phyloP scores from a whole-genome alignment of 495 filamentous ascomycete species.

The Penicillium arizonense region DNA sequence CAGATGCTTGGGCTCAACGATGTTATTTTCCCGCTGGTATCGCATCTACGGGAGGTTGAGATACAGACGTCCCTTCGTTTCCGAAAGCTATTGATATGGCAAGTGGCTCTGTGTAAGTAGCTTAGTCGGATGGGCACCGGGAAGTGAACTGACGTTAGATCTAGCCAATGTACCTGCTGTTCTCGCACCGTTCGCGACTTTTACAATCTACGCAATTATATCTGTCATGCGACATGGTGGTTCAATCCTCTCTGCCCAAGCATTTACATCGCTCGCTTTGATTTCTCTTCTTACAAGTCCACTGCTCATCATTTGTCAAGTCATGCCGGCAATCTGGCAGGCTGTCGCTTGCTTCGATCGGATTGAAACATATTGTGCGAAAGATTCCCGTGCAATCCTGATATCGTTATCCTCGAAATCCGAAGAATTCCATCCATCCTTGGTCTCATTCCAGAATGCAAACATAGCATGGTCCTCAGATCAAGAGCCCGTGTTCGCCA shows the following conservation, averaged over 20 bases:
- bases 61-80: background rate
- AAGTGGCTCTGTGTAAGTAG: conserved; percentile 2
- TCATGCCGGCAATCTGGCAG: conserved; percentile 19
- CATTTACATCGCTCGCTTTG: conserved; percentile 37
- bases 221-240: conserved; percentile 34
- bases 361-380: conserved; percentile 26
- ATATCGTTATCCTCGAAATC: background rate
- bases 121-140: background rate
- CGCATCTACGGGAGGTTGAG: background rate
- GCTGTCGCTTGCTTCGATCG: conserved; percentile 27
- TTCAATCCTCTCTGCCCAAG: conserved; percentile 37
- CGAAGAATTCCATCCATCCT: background rate
- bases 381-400: background rate
- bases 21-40: background rate
- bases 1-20: conserved; percentile 5
- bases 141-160: background rate
- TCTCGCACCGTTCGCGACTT: conserved; percentile 39
- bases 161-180: conserved; percentile 8
- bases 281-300: conserved; percentile 34
- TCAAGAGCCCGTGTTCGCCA: background rate
- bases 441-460: background rate
- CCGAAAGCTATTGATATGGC: conserved; percentile 5
- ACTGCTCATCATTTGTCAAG: conserved; percentile 21
- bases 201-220: conserved; percentile 39
- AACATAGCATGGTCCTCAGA: background rate